phyloP scores from a whole-genome alignment of 352 stramenopile species.

The Globisporangium ultimum region DNA sequence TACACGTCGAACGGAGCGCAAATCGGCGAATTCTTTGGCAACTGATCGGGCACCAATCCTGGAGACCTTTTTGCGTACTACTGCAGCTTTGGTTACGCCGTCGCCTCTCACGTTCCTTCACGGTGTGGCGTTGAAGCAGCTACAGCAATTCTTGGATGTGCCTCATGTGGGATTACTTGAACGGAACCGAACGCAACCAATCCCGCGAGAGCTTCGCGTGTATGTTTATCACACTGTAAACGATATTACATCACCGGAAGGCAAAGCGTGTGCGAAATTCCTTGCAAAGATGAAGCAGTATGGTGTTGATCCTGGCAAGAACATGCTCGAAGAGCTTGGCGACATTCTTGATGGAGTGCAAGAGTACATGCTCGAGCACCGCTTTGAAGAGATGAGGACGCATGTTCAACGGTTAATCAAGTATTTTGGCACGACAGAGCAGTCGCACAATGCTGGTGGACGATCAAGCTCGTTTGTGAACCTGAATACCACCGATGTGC shows the following conservation, averaged over 20 bases:
- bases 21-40: constrained; percentile 56
- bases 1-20: constrained; percentile 48
- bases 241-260: constrained; percentile 70
- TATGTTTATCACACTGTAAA: constrained; percentile 82
- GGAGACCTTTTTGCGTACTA: constrained; percentile 73
- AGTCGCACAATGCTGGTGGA: constrained; percentile 11
- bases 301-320: constrained; percentile 40
- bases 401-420: constrained; percentile 67
- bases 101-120: constrained; percentile 74
- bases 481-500: constrained; percentile 47
- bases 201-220: constrained; percentile 68
- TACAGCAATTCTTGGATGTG: constrained; percentile 81
- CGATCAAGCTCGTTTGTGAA: constrained; percentile 71
- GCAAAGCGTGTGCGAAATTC: constrained; percentile 78
- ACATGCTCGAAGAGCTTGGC: constrained; percentile 68
- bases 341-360: constrained; percentile 80
- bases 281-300: constrained; percentile 50
- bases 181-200: constrained; percentile 76
- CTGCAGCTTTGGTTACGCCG: constrained; percentile 67
- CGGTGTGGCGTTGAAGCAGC: constrained; percentile 67
- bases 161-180: constrained; percentile 65
- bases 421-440: constrained; percentile 19
- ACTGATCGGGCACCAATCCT: constrained; percentile 67
- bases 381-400: constrained; percentile 70
- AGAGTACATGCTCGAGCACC: constrained; percentile 86